Evolutionary conservation across 2,329 filamentous ascomycete species (phyloP).

Genomic region (Arthrinium phaeospermum): DNA sequence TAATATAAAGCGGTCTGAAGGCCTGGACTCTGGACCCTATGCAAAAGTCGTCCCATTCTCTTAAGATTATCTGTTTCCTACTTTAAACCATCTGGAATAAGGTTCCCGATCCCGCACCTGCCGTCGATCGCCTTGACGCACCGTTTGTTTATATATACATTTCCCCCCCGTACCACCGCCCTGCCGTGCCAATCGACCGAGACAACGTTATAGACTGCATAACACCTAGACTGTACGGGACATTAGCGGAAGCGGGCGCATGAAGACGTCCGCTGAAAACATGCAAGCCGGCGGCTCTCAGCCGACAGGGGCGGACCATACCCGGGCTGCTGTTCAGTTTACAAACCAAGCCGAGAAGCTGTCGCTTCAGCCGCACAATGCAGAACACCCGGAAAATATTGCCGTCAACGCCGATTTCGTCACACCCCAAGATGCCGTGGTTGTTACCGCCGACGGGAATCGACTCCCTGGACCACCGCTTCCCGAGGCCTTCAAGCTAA

Average conservation of each 20-base stretch:
- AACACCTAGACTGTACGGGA: neutral
- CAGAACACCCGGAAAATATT: slow-evolving; percentile 45
- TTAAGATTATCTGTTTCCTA: neutral
- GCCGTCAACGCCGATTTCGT: slow-evolving; percentile 64
- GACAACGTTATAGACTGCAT: neutral
- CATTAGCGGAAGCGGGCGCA: slow-evolving; percentile 21
- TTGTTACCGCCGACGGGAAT: slow-evolving; percentile 70
- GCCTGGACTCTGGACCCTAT: slow-evolving; percentile 9
- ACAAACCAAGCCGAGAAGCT: slow-evolving; percentile 66
- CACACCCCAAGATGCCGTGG: slow-evolving; percentile 74
- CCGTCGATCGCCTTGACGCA: neutral
- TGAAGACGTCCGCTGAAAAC: slow-evolving; percentile 29
- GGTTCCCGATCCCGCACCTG: slow-evolving; percentile 10
- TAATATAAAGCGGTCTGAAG: slow-evolving; percentile 16
- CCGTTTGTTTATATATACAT: neutral
- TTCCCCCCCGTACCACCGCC: neutral
- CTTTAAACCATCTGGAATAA: neutral
- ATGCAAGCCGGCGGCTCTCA: slow-evolving; percentile 23
- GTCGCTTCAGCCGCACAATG: slow-evolving; percentile 45
- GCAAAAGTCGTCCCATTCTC: slow-evolving; percentile 5
- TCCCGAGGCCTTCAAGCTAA: slow-evolving; percentile 73
- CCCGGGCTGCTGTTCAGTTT: slow-evolving; percentile 59
- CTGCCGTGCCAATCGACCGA: neutral
- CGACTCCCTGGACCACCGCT: slow-evolving; percentile 72
- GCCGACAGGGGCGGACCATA: slow-evolving; percentile 35